Conservation (phyloP, 352 stramenopile species). For the Phytophthora tubulina region DNA sequence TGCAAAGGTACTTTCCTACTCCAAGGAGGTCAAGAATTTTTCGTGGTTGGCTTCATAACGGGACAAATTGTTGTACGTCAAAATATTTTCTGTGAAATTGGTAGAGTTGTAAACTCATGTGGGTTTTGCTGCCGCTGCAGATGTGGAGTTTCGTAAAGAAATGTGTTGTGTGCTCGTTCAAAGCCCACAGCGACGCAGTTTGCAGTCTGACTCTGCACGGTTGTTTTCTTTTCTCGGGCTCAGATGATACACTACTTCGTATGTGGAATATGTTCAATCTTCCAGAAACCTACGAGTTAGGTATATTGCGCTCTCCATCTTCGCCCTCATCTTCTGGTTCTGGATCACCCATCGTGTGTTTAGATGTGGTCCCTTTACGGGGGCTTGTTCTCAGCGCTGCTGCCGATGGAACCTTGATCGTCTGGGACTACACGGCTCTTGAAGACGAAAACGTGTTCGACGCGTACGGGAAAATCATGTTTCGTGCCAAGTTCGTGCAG, state of each 20-base stretch:
- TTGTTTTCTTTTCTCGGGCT: slow-evolving; percentile 83
- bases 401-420: slow-evolving; percentile 62
- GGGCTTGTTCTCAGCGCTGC: slow-evolving; percentile 59
- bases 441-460: slow-evolving; percentile 53
- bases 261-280: slow-evolving; percentile 77
- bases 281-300: slow-evolving; percentile 63
- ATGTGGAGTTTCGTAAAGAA: slow-evolving; percentile 71
- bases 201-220: slow-evolving; percentile 65
- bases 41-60: slow-evolving; percentile 62
- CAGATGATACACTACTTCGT: slow-evolving; percentile 64
- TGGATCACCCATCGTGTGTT: slow-evolving; percentile 56
- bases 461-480: slow-evolving; percentile 58
- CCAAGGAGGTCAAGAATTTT: slow-evolving; percentile 57
- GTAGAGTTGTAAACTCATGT: neutral
- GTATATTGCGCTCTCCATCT: slow-evolving; percentile 51
- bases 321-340: slow-evolving; percentile 47
- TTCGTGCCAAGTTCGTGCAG: slow-evolving; percentile 47
- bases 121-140: slow-evolving; percentile 25
- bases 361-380: slow-evolving; percentile 52
- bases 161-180: slow-evolving; percentile 52
- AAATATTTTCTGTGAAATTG: neutral
- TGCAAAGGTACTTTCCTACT: slow-evolving; percentile 57
- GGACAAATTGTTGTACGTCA: slow-evolving; percentile 56
- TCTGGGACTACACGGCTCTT: slow-evolving; percentile 68
- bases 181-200: slow-evolving; percentile 63